Evolutionary conservation across 805 yeast genomes (phyloP).

Genomic region (Wickerhamomyces chambardii): DNA sequence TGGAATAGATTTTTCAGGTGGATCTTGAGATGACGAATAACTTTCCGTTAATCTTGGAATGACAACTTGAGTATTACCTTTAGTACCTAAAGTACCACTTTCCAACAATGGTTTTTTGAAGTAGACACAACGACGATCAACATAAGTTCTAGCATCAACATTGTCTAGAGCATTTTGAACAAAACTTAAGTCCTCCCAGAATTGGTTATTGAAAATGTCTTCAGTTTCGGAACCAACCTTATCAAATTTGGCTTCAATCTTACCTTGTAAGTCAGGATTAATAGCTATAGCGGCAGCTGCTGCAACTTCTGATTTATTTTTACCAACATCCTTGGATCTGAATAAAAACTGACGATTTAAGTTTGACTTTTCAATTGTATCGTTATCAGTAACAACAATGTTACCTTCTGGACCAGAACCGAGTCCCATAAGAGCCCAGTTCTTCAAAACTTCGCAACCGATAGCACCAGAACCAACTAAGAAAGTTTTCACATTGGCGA

Average conservation of each 20-base stretch:
- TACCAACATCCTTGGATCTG: slow-evolving; percentile 91
- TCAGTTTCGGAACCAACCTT: slow-evolving; percentile 95
- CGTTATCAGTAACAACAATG: slow-evolving; percentile 85
- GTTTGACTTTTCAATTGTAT: slow-evolving; percentile 91
- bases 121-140: slow-evolving; percentile 93
- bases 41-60: slow-evolving; percentile 93
- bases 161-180: slow-evolving; percentile 97
- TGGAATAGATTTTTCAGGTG: slow-evolving; percentile 97
- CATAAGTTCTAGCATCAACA: slow-evolving; percentile 96
- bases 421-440: slow-evolving; percentile 95
- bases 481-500: slow-evolving; percentile 76
- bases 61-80: slow-evolving; percentile 96
- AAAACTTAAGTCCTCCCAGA: slow-evolving; percentile 79
- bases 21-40: slow-evolving; percentile 94
- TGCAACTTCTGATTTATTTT: slow-evolving; percentile 84
- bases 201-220: slow-evolving; percentile 69
- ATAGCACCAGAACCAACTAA: slow-evolving; percentile 97
- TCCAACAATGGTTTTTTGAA: slow-evolving; percentile 87
- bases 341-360: slow-evolving; percentile 94
- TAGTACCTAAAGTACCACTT: slow-evolving; percentile 96
- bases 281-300: slow-evolving; percentile 73
- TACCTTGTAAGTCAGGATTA: slow-evolving; percentile 78
- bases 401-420: slow-evolving; percentile 89
- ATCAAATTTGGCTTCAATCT: slow-evolving; percentile 68
- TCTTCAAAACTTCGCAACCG: slow-evolving; percentile 97